Base-by-base conservation (phyloP, 163 green algal genomes). In the Volvox carteri region DNA sequence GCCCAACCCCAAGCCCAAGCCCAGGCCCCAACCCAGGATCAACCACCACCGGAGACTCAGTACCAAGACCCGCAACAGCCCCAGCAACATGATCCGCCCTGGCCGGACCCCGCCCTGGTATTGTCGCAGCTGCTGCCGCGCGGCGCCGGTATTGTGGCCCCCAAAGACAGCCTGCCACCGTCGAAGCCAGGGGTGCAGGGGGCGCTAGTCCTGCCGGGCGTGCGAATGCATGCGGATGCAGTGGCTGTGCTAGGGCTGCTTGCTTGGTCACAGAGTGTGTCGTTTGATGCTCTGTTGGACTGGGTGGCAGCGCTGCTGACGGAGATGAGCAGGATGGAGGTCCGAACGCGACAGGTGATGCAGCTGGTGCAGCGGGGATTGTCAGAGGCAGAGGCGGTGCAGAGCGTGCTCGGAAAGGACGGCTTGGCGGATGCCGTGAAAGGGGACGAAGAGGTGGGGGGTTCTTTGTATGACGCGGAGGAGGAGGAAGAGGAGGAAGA, bases 241-340 rank as follows among this genome's bases (percentile, higher is more conserved):
- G 56, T 44, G 37, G 78, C 78, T 37, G 78, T 74, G 28, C 50
- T 84, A 21, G 76, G 48, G 16, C 30, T 54, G 37, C 50, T 84
- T 30, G 50, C 76, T 21, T 84, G 37, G 21, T 14, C 11, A 21
- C 16, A 46, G 4, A 37, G 52, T 50, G 33, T 72, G 19, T 30
- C 52, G 33, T 50, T 73, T 11, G 12, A n/a, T 16, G 76, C 70
- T 8, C 16, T 84, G 52, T 6, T 50, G 75, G 14, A 18, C 30
- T 83, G 75, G 75, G 48, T 30, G 46, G 46, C 37, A 16, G 46
- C 30, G 46, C 75, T 83, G 46, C 12, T 68, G 75, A 14, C 4
- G 48, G 30, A 33, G 75, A 35, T 83, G 75, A n/a, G 14, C 6
- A 8, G n/a, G 30, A 39, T n/a, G 16, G 48, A 68, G n/a, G 30